Conservation (phyloP, 306 rosid species). For the Casuarina glauca region DNA sequence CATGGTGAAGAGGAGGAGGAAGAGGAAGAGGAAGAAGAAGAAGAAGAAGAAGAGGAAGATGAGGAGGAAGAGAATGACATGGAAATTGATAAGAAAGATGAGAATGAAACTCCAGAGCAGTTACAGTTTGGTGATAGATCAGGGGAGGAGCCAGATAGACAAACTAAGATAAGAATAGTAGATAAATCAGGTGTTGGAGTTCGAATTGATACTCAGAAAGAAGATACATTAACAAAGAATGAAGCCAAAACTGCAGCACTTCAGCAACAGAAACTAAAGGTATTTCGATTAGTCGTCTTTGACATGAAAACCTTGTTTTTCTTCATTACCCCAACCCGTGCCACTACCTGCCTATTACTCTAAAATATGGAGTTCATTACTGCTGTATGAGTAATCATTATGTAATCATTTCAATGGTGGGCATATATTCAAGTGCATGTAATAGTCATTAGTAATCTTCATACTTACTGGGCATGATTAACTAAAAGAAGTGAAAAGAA, state of each 20-base stretch:
- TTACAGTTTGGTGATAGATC: constrained; percentile 38
- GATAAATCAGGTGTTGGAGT: constrained; percentile 40
- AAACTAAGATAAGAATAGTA: constrained; percentile 22
- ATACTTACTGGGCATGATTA: not conserved
- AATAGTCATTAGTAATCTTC: not conserved
- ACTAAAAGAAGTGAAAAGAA: not conserved
- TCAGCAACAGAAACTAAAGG: constrained; percentile 51
- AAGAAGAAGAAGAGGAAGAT: constrained; percentile 55
- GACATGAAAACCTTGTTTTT: not conserved
- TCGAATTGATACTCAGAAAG: constrained; percentile 33
- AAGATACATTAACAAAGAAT: constrained; percentile 26
- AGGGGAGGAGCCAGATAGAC: constrained; percentile 23
- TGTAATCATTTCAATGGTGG: not conserved
- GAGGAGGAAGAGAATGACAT: constrained; percentile 58
- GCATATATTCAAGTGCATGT: not conserved
- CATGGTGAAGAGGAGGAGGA: constrained; percentile 42
- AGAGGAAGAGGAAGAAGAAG: constrained; percentile 45
- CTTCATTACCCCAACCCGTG: not conserved
- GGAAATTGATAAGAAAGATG: constrained; percentile 44
- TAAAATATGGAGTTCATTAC: not conserved
- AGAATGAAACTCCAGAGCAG: constrained; percentile 45
- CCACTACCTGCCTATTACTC: not conserved
- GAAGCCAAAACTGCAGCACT: constrained; percentile 35
- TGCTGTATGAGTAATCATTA: not conserved
- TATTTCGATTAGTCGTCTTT: constrained; percentile 22